Evolutionary conservation across 1,139 yeast genomes (phyloP).

Genomic region (Blastobotrys buckinghamii): DNA sequence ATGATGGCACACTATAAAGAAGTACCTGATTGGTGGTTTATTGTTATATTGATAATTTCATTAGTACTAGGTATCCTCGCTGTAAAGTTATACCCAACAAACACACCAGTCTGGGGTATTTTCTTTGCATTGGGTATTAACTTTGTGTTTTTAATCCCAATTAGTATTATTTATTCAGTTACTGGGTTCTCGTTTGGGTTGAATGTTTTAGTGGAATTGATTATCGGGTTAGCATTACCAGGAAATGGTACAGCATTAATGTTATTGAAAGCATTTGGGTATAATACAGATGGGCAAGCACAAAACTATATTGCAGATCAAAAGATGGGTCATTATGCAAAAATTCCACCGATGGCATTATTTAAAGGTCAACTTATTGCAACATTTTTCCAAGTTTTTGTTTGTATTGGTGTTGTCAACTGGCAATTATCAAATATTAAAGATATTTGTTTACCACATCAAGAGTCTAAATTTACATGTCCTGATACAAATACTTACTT

Average conservation of each 20-base stretch:
- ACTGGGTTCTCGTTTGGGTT: slow-evolving; percentile 52
- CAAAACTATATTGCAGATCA: slow-evolving; percentile 49
- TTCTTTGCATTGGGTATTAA: slow-evolving; percentile 53
- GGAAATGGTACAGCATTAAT: slow-evolving; percentile 58
- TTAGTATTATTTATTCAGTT: slow-evolving; percentile 42
- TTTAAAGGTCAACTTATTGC: slow-evolving; percentile 53
- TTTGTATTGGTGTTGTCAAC: slow-evolving; percentile 45
- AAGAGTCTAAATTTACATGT: slow-evolving; percentile 30
- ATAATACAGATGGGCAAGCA: slow-evolving; percentile 55
- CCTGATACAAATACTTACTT: slow-evolving; percentile 42
- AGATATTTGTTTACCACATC: slow-evolving; percentile 24
- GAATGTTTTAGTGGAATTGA: slow-evolving; percentile 54
- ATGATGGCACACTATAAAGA: slow-evolving; percentile 53
- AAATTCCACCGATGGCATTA: slow-evolving; percentile 53
- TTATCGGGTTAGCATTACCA: slow-evolving; percentile 58
- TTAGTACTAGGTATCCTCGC: slow-evolving; percentile 45
- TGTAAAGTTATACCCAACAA: slow-evolving; percentile 40
- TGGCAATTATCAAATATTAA: slow-evolving; percentile 42
- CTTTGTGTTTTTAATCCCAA: slow-evolving; percentile 49
- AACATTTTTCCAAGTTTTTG: slow-evolving; percentile 33
- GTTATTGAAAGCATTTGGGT: slow-evolving; percentile 54
- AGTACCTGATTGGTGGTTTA: slow-evolving; percentile 59
- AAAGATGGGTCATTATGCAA: slow-evolving; percentile 53
- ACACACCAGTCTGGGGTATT: slow-evolving; percentile 48
- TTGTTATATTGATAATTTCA: slow-evolving; percentile 43